Percentiles rank a stretch among this genome's conserved stretches.
These are phyloP conservation scores for Piloderma croceum DNA, from an alignment of 768 basidiomycete species.

Conservation along the genomic window DNA sequence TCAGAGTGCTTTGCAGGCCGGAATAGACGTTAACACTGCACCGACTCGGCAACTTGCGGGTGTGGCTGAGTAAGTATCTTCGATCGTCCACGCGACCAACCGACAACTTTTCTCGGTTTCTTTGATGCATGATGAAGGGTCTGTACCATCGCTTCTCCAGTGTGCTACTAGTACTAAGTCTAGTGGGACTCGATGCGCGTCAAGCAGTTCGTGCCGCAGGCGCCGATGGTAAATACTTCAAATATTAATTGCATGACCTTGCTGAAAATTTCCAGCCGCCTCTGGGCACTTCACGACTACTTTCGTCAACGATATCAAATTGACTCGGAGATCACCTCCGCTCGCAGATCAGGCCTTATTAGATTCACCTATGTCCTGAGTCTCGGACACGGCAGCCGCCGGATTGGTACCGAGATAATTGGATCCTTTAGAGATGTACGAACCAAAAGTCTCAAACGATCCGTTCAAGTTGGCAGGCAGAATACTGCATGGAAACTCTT, in stretches of 20 bases:
- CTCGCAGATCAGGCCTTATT: constrained; percentile 18
- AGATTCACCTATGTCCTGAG: constrained; percentile 17
- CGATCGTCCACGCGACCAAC: too few species aligned
- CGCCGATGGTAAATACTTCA: constrained; percentile 33
- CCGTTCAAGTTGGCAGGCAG: constrained; percentile 37
- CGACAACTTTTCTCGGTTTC: too few species aligned
- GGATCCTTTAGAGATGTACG: neutral
- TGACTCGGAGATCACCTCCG: constrained; percentile 22
- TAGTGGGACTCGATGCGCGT: constrained; percentile 36
- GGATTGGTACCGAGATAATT: constrained; percentile 42
- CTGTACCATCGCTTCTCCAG: constrained; percentile 45
- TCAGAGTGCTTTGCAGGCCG: constrained; percentile 29
- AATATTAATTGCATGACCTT: neutral
- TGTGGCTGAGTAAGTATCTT: too few species aligned
- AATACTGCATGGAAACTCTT: constrained; percentile 50
- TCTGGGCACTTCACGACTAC: constrained; percentile 48
- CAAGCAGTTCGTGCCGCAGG: constrained; percentile 37
- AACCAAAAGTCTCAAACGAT: neutral
- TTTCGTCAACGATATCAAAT: constrained; percentile 39
- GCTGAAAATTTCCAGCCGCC: constrained; percentile 27
- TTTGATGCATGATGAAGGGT: constrained; percentile 51
- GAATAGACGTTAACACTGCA: constrained; percentile 44
- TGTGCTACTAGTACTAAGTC: constrained; percentile 36
- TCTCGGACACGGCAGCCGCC: constrained; percentile 30
- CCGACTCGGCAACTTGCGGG: too few species aligned